Base-by-base conservation (phyloP, 768 basidiomycete species). In the Lentinus tigrinus region DNA sequence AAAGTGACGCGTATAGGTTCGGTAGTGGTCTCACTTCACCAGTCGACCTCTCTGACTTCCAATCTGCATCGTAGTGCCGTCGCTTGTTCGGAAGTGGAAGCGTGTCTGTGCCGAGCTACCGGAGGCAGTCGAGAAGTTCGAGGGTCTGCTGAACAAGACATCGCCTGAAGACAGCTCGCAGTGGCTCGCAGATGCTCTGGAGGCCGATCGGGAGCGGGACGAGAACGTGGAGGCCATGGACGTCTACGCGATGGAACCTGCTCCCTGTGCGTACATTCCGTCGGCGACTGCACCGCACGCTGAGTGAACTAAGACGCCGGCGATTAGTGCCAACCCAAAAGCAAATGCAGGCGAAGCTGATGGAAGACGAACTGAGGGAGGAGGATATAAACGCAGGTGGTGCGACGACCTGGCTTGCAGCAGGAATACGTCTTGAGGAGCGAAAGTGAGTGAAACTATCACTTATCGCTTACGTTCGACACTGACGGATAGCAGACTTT, bases 1-100 rank as follows among this genome's bases (percentile, higher is more conserved):
- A 75, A 74, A 37, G 42, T 69, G 5, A 60, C 68, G 14, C 56
- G 65, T 19, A 66, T 66, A 4, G 60, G 69, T 69, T 37, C 44
- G 56, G 47, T 21, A 13, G 14, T 31, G 26, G 8, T 13, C 19
- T 9, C 7, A n/a, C n/a, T n/a, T n/a, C 44, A 19, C 8, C 6
- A 16, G 16, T 36, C 14, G 26, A 11, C 14, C 13, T 28, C 28
- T 14, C 17, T n/a, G n/a, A 17, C 27, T 31, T 31, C 4, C 28
- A 31, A 10, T n/a, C 28, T 4, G 28, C 10, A 31, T 31, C n/a
- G 10, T 31, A 31, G 31, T 31, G 31, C 31, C 31, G 6, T 11
- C 11, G 31, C 31, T 31, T 6, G 11, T 7, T 11, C 31, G 36
- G 13, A 38, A n/a, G n/a, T 51, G 50, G 50, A 51, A 38, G 21